Evolutionary conservation across 768 basidiomycete species (phyloP), one percentile per base, ranked within the genome.

Genomic region (Chalciporus sphaerocephalus): DNA sequence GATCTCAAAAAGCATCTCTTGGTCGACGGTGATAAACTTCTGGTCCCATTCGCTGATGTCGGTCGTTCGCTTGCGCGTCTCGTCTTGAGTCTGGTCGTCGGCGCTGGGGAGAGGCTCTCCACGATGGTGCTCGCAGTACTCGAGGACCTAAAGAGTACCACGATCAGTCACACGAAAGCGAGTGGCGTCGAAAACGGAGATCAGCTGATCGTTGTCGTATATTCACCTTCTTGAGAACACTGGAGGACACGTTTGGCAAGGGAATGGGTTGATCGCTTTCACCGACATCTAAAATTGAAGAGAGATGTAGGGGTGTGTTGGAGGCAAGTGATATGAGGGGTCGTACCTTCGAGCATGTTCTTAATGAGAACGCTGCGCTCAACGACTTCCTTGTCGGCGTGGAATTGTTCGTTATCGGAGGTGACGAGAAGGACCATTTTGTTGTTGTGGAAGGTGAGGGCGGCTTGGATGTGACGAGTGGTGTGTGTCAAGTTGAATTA

Each of bases 1-100:
- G 66, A 98, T 99, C 74, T 99, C 96, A 56, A 98, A 98, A 6
- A 99, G 79, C 95, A 98, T 98, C 72, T 98, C 96, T 71, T 98
- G 96, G 75, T 98, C 96, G 48, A 98, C 96, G 35, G 85, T 86
- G 68, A 95, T 94, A 67, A 94, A 97, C 73, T 96, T 96, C 64
- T 94, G 88, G 71, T 99, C 96, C 96, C 96, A 99, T 65, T 99
- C 96, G 53, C 83, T 85, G 69, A 99, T 98, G 56, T 98, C 95
- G 13, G 93, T 93, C n/a, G 92, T 94, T 65, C 93, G 87, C 70
- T 95, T 93, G 72, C 95, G 85, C 5, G 89, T 88, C 71, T 98
- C 96, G 50, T 98, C 95, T 57, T 87, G 86, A 50, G 73, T 83
- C 57, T 82, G 79, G 57, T 91, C 86, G 54, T 92, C 90, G 9